Base-by-base conservation (phyloP, 2,329 filamentous ascomycete species). In the Pseudonectria buxi region DNA sequence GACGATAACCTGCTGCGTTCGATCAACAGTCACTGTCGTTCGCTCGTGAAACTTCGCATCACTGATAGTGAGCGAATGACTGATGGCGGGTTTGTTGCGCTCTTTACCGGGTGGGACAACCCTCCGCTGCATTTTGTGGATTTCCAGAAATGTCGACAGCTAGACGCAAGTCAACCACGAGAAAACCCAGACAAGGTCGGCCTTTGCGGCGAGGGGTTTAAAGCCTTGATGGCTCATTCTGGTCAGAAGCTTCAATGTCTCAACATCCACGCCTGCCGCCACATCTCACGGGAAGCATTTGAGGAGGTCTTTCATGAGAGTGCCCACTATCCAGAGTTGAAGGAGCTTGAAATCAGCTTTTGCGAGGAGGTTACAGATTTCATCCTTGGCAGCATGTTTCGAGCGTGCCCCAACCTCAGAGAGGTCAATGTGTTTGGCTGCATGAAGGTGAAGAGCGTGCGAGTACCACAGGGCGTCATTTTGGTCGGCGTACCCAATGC, bases 161-260 rank as follows among this genome's bases (percentile, higher is more conserved):
- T 94, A 24, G 85, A 95, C 55, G 77, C 86, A 39, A 64, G 68
- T 32, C 74, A 75, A 16, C 82, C 86, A 0, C 73, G 80, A 14
- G 76, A 79, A 4, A 80, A 81, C 30, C 72, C 76, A 0, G 64
- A 78, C 37, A 69, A 73, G 15, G 64, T 90, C 29, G 90, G 89
- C 2, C 70, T 95, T 24, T 86, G 82, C 34, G 82, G 79, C 1
- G 62, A 73, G 6, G 88, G 84, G 0, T 90, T 96, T 63, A 67
- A 72, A 45, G 85, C 86, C 0, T 63, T 95, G 28, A 95, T 95
- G 86, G 64, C 67, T 1, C 90, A 95, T 55, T 95, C 88, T 0
- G 85, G 86, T 4, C 55, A 63, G 2, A 68, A 63, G 10, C 61
- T 96, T 2, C 69, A 71, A 40, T 66, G 73, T 27, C 67, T 96